Evolutionary conservation across 805 yeast genomes (phyloP).

Genomic region (Candida maesae): DNA sequence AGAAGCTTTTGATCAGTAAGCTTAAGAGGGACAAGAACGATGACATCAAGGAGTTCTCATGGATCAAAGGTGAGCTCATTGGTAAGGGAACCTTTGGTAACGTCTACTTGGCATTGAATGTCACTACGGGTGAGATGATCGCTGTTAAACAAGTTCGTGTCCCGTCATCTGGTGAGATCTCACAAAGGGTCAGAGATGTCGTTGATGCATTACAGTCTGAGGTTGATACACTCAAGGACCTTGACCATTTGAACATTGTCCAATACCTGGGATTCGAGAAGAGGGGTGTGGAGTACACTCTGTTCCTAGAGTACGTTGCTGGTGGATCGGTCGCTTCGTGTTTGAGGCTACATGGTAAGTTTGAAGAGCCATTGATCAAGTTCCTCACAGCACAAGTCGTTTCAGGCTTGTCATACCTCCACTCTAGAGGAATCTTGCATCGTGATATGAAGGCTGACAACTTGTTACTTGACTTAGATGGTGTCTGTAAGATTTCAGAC

Average conservation of each 20-base stretch:
- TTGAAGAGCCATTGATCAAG: constrained; percentile 72
- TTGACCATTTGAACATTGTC: constrained; percentile 91
- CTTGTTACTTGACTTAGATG: constrained; percentile 81
- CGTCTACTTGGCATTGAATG: constrained; percentile 86
- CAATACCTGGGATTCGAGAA: constrained; percentile 94
- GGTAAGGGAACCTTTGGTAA: constrained; percentile 97
- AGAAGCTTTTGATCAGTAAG: constrained; percentile 56
- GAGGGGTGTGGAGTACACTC: constrained; percentile 65
- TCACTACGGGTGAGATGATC: constrained; percentile 97
- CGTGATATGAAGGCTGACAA: constrained; percentile 96
- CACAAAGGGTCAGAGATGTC: constrained; percentile 51
- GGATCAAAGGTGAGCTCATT: constrained; percentile 96
- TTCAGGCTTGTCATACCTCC: constrained; percentile 83
- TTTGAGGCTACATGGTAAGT: constrained; percentile 75
- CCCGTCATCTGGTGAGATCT: constrained; percentile 37
- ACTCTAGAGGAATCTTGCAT: constrained; percentile 81
- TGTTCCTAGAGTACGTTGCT: constrained; percentile 93
- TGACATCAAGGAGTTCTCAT: constrained; percentile 79
- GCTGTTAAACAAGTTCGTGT: constrained; percentile 94
- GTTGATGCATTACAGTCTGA: constrained; percentile 84
- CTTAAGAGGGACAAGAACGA: constrained; percentile 58
- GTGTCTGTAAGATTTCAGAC: constrained; percentile 92
- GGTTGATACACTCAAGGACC: constrained; percentile 88
- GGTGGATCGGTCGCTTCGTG: constrained; percentile 95
- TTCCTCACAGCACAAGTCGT: constrained; percentile 77